phyloP scores from a whole-genome alignment of 768 basidiomycete species.

The Pulveroboletus sp. region DNA sequence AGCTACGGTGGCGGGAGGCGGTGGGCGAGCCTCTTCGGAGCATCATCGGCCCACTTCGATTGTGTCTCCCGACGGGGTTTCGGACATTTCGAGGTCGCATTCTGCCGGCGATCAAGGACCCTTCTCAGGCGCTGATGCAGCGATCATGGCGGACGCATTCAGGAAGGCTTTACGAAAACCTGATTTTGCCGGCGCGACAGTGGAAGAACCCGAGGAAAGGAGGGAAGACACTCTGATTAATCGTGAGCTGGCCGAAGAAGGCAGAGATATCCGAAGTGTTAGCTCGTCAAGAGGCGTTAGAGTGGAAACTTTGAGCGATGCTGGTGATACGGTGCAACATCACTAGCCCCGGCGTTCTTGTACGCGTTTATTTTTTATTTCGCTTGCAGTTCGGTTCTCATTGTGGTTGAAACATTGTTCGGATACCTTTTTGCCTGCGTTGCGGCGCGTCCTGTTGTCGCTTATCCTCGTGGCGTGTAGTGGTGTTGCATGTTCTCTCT shows the following conservation, averaged over 20 bases:
- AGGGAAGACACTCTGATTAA: slow-evolving; percentile 44
- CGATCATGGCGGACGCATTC: slow-evolving; percentile 91
- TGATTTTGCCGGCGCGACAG: slow-evolving; percentile 67
- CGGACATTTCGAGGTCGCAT: slow-evolving; percentile 59
- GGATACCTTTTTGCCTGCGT: slow-evolving; percentile 32
- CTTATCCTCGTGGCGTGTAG: slow-evolving; percentile 25
- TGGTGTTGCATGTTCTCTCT: slow-evolving; percentile 24
- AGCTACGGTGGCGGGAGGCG: slow-evolving; percentile 29
- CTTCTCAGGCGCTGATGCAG: slow-evolving; percentile 82
- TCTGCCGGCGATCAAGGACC: slow-evolving; percentile 62
- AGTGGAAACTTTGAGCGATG: slow-evolving; percentile 65
- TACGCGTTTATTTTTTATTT: slow-evolving; percentile 33
- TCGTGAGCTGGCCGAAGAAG: slow-evolving; percentile 82
- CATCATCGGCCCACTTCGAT: slow-evolving; percentile 34
- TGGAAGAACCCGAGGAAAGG: slow-evolving; percentile 55
- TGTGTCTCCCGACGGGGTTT: slow-evolving; percentile 67
- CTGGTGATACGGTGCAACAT: slow-evolving; percentile 46
- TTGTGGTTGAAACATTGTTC: slow-evolving; percentile 29
- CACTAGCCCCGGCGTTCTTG: slow-evolving; percentile 35
- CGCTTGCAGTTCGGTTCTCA: slow-evolving; percentile 34
- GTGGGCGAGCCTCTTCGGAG: slow-evolving; percentile 30
- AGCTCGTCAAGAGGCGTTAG: slow-evolving; percentile 72
- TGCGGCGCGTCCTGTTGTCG: slow-evolving; percentile 28
- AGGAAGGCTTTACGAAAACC: slow-evolving; percentile 84
- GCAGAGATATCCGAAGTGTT: slow-evolving; percentile 83